phyloP scores from a whole-genome alignment of 73 alveolate species.

The Tetrahymena malaccensis region DNA sequence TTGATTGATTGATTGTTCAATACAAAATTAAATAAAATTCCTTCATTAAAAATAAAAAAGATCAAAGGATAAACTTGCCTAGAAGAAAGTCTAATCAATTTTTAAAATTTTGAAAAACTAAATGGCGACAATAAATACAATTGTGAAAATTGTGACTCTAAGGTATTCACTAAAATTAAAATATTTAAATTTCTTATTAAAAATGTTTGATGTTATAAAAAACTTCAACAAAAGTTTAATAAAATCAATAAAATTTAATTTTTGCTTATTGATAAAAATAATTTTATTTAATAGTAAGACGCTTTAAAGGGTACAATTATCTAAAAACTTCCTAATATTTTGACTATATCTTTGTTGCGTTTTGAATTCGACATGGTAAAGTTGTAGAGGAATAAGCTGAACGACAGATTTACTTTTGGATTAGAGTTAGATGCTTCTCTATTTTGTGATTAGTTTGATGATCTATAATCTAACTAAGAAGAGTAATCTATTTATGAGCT shows the following conservation, averaged over 20 bases:
- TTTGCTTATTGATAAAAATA: no score
- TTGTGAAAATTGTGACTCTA: conserved; percentile 77
- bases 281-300: conserved; percentile 50
- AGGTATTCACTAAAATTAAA: conserved; percentile 2
- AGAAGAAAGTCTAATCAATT: conserved; percentile 49
- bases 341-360: conserved; percentile 68
- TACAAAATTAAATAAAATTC: conserved; percentile 47
- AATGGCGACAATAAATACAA: conserved; percentile 53
- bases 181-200: no score
- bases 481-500: conserved; percentile 76
- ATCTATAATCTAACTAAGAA: conserved; percentile 46
- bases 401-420: conserved; percentile 74
- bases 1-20: not conserved
- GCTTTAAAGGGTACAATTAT: conserved; percentile 67
- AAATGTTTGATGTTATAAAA: no score
- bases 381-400: conserved; percentile 67
- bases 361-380: conserved; percentile 72
- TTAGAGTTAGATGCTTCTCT: conserved; percentile 69
- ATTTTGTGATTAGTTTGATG: conserved; percentile 45
- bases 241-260: no score
- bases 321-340: conserved; percentile 65
- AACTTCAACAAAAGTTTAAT: no score
- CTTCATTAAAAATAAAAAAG: conserved; percentile 52
- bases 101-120: conserved; percentile 59
- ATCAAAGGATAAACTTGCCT: conserved; percentile 56